Evolutionary conservation across 2,329 filamentous ascomycete genomes (phyloP), one percentile per base, ranked within the genome.

Genomic region (Phialemonium atrogriseum): DNA sequence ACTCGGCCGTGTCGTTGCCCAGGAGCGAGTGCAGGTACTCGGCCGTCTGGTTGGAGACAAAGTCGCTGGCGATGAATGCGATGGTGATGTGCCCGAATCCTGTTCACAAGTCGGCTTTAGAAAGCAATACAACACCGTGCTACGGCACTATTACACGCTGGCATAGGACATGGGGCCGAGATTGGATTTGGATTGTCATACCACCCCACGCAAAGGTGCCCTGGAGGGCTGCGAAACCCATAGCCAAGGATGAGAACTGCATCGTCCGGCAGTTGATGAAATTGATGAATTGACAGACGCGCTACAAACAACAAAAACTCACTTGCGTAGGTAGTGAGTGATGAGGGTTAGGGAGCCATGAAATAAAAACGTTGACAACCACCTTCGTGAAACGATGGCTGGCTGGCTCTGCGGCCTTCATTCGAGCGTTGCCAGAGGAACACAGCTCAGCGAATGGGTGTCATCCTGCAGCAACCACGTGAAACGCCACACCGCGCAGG

Each of bases 71-170:
- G 14, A 82, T 49, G 47, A 77, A 79, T 24, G 74, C 77, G 7
- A 78, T 70, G 4, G 77, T 75, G 46, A 78, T 73, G 51, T 82
- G 77, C 2, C 77, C 77, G 34, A 81, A 63, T 39, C 70, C 71
- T 74, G 36, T 18, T 14, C 5, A 5, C 10, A 3, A 7, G 15
- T 27, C n/a, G n/a, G n/a, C n/a, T n/a, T n/a, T n/a, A n/a, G n/a
- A n/a, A n/a, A n/a, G n/a, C n/a, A n/a, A n/a, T n/a, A n/a, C n/a
- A n/a, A n/a, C n/a, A n/a, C n/a, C n/a, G n/a, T n/a, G n/a, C n/a
- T n/a, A n/a, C n/a, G n/a, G n/a, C n/a, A n/a, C n/a, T n/a, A n/a
- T n/a, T n/a, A n/a, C n/a, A n/a, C n/a, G n/a, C 10, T 17, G 5
- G 14, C 4, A n/a, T 27, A 14, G 5, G 25, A 10, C 4, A n/a